Conservation (phyloP, 352 stramenopile species). For the Globisporangium polare region DNA sequence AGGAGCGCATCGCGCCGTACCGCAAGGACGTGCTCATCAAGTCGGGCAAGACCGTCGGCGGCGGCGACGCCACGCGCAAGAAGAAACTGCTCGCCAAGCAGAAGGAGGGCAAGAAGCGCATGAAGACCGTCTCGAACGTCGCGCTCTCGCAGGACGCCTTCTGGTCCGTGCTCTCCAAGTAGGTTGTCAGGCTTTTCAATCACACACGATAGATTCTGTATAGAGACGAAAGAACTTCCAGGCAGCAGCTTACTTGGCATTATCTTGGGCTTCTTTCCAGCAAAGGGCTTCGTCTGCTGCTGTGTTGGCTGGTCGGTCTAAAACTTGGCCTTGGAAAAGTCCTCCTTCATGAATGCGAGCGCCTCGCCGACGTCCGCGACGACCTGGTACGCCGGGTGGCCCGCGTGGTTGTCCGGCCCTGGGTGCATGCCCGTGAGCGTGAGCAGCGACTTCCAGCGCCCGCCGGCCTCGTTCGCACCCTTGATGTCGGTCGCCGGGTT, state of each 20-base stretch:
- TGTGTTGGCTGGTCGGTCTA: constrained; percentile 3
- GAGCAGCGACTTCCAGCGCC: constrained; percentile 81
- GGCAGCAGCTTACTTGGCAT: neutral
- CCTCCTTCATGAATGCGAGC: constrained; percentile 73
- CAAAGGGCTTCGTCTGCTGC: neutral
- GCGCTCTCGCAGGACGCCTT: constrained; percentile 97
- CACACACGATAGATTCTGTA: constrained; percentile 4
- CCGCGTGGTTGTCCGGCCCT: constrained; percentile 59
- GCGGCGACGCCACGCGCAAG: constrained; percentile 96
- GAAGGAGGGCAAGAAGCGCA: constrained; percentile 98
- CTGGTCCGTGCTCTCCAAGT: constrained; percentile 95
- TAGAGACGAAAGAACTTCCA: neutral
- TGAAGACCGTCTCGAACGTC: constrained; percentile 96
- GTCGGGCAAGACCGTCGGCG: constrained; percentile 94
- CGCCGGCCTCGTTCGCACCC: constrained; percentile 65
- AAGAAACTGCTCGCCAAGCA: constrained; percentile 99
- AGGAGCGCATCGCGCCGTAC: constrained; percentile 95
- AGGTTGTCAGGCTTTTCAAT: constrained; percentile 8
- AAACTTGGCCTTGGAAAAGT: constrained; percentile 33
- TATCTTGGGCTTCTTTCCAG: neutral
- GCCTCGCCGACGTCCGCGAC: constrained; percentile 66
- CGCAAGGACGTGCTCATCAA: constrained; percentile 97
- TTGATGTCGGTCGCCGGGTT: constrained; percentile 83
- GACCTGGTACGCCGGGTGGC: constrained; percentile 62
- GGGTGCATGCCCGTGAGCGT: constrained; percentile 82